Conservation (phyloP, 2,329 filamentous ascomycete genomes). For the Trichoderma atroviride region DNA sequence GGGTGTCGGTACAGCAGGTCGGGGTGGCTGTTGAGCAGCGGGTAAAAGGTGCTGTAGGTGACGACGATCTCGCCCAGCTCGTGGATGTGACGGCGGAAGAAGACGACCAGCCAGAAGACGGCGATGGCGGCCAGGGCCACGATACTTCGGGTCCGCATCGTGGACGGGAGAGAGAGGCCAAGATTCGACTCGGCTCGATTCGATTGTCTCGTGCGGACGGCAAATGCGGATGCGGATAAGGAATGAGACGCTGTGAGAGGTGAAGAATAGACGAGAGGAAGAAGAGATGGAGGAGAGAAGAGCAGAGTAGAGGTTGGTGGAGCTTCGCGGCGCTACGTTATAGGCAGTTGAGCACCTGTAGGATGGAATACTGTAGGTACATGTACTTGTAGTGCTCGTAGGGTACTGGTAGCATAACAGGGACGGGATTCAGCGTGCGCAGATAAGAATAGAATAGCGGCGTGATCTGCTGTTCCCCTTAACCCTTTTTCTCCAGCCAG, state of each 20-base stretch:
- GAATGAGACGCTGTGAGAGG: background rate
- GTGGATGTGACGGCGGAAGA: constrained; percentile 24
- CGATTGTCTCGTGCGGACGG: background rate
- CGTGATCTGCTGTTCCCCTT: background rate
- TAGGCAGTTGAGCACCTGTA: background rate
- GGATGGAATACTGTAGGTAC: background rate
- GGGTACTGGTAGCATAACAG: background rate
- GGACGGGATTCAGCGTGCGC: background rate
- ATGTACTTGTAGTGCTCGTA: background rate
- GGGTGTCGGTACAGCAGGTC: constrained; percentile 26
- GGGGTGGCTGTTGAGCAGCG: constrained; percentile 22
- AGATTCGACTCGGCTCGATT: background rate
- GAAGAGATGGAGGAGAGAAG: background rate
- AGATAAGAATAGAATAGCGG: background rate
- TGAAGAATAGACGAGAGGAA: background rate
- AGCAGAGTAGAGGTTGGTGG: background rate
- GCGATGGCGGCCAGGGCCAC: constrained; percentile 21
- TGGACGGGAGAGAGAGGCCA: background rate
- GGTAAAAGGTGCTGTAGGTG: constrained; percentile 28
- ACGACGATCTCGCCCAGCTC: constrained; percentile 25
- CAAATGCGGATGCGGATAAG: background rate
- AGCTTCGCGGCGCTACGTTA: background rate
- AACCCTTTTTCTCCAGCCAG: background rate
- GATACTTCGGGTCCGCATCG: constrained; percentile 25
- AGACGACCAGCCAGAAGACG: constrained; percentile 21